Conservation (phyloP, 116 monocot species). For the Cymodocea nodosa region DNA sequence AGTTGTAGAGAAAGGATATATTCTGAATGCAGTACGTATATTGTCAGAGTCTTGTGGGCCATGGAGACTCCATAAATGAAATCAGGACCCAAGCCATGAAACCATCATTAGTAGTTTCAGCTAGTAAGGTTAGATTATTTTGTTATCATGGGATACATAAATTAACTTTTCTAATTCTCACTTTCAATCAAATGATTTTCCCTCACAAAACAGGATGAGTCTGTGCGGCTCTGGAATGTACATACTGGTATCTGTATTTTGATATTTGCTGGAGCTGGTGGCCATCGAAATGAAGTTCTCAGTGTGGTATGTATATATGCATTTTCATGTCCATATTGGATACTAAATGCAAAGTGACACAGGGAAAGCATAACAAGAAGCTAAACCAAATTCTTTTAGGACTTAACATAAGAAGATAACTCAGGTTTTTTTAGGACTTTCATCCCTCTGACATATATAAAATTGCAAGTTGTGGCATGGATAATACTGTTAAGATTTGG, state of each 20-base stretch:
- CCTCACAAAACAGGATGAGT: conserved; percentile 61
- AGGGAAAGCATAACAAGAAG: background rate
- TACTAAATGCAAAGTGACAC: too few relatives aligned
- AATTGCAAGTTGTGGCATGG: conserved; percentile 98
- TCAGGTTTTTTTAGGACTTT: conserved; percentile 59
- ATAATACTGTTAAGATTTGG: conserved; percentile 97
- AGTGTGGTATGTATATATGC: conserved; percentile 68
- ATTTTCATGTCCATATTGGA: background rate
- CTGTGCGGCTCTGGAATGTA: conserved; percentile 90
- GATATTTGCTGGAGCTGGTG: conserved; percentile 96
- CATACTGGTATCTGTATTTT: conserved; percentile 96
- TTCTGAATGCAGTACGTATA: background rate
- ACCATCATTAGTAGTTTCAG: conserved; percentile 86
- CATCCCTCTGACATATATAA: conserved; percentile 95
- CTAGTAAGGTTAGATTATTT: conserved; percentile 60
- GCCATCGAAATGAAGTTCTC: conserved; percentile 96
- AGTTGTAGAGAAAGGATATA: too few relatives aligned
- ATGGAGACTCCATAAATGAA: conserved; percentile 95
- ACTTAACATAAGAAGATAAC: conserved; percentile 15
- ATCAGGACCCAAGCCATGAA: conserved; percentile 86
- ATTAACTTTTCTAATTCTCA: background rate
- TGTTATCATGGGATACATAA: background rate
- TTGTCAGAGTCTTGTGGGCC: conserved; percentile 83
- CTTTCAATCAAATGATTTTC: background rate
- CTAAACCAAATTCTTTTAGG: conserved; percentile 32